Evolutionary conservation across 2,329 filamentous ascomycete genomes (phyloP), one percentile per base, ranked within the genome.

Genomic region (Atkinsonella hypoxylon): DNA sequence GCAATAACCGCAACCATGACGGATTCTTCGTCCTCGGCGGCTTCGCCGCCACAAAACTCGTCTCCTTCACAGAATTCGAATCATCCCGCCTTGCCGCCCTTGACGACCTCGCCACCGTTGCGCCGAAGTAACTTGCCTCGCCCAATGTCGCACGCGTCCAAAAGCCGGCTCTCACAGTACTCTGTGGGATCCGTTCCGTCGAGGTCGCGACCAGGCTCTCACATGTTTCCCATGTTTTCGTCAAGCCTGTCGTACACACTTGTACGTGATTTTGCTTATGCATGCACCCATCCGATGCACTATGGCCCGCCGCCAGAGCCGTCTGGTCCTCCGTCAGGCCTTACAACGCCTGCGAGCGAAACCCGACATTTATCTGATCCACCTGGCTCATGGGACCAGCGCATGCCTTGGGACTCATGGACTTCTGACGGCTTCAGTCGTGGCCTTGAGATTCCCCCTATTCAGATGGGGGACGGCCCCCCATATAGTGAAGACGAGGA

Each of bases 401-500:
- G 81, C 59, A 78, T 73, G 61, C 71, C 71, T 34, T 82, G 79
- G 78, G 77, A 79, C 42, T 70, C 70, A 26, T 81, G 78, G 75
- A 62, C 68, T 51, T 57, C 75, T 61, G 68, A 77, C 58, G 66
- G 75, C 34, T 76, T 79, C 55, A 77, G 74, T 56, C 83, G 77
- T 49, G 80, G 76, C 22, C 78, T 87, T 57, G 85, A 90, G 61
- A 74, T 94, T 15, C 84, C 88, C 10, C 85, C 87, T 18, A 89
- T 93, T 63, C 81, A 88, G 46, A 91, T 93, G 59, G 87, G 81
- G 4, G 89, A 93, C 62, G 90, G 90, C 0, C 90, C 90, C 20
- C 91, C 90, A 2, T 97, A 89, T 71, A 95, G 89, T 66, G 90
- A 96, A 69, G 90, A 97, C 61, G 89, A 97, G 59, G 93, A 97